These are phyloP conservation scores for Cordia subcordata DNA, from an alignment of 257 asterid species.

Conservation along the genomic window DNA sequence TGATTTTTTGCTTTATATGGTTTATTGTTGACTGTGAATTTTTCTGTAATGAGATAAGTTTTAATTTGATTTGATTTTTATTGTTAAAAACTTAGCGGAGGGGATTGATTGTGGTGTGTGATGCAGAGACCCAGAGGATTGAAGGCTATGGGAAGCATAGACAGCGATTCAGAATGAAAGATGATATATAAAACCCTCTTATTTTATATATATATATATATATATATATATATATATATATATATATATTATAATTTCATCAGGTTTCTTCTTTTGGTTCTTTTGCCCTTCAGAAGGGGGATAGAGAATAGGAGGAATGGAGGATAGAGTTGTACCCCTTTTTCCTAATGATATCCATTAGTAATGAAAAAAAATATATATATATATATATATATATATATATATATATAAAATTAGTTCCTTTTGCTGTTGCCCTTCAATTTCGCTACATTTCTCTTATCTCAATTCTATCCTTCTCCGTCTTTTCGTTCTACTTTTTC, in stretches of 20 bases:
- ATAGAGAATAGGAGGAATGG: background rate
- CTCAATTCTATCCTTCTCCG: too few species aligned
- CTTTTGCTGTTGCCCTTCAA: background rate
- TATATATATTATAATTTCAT: too few species aligned
- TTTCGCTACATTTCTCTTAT: background rate
- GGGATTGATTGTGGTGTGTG: background rate
- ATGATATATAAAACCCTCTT: background rate
- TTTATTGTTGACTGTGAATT: background rate
- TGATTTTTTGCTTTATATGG: background rate
- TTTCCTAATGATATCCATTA: background rate
- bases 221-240: too few species aligned
- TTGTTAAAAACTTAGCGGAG: background rate
- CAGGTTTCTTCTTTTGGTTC: background rate
- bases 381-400: too few species aligned
- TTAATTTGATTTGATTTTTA: background rate
- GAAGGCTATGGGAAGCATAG: slow-evolving; percentile 40
- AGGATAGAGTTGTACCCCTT: background rate
- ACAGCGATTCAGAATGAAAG: slow-evolving; percentile 36
- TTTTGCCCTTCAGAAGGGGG: background rate
- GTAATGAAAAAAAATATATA: background rate
- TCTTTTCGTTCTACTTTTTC: too few species aligned
- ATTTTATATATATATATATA: background rate
- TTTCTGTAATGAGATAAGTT: background rate
- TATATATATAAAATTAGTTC: too few species aligned
- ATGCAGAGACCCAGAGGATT: slow-evolving; percentile 40